phyloP scores from a whole-genome alignment of 2,329 filamentous ascomycete genomes.

The Sporothrix euskadiensis region DNA sequence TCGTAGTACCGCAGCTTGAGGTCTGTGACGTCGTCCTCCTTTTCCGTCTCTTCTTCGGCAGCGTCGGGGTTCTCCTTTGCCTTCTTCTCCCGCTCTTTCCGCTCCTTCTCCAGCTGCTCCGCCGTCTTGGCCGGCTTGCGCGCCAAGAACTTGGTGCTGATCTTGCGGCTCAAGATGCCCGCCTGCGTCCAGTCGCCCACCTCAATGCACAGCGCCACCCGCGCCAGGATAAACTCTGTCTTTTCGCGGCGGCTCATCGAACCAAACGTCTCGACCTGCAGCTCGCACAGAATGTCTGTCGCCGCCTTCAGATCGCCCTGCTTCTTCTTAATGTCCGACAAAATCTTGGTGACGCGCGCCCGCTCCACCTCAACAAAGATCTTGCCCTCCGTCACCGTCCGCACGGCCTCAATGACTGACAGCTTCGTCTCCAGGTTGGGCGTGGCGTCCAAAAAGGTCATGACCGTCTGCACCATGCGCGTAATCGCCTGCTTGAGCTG shows the following conservation, averaged over 20 bases:
- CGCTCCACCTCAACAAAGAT: constrained; percentile 99
- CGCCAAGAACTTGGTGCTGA: constrained; percentile 88
- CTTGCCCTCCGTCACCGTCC: constrained; percentile 98
- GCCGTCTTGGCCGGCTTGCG: constrained; percentile 88
- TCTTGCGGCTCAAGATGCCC: constrained; percentile 90
- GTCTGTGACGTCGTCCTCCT: constrained; percentile 89
- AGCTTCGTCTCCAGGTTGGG: constrained; percentile 86
- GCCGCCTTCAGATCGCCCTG: constrained; percentile 90
- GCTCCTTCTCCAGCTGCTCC: constrained; percentile 63
- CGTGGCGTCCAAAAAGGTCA: constrained; percentile 84
- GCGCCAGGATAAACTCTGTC: constrained; percentile 96
- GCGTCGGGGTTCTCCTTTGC: constrained; percentile 81
- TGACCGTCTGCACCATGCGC: constrained; percentile 97
- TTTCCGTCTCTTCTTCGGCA: constrained; percentile 71
- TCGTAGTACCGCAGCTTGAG: constrained; percentile 95
- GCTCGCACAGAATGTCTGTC: constrained; percentile 89
- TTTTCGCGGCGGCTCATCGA: constrained; percentile 97
- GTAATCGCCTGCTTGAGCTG: constrained; percentile 99
- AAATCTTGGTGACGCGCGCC: constrained; percentile 88
- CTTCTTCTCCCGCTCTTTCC: constrained; percentile 82
- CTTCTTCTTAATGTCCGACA: constrained; percentile 96
- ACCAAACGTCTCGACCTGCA: constrained; percentile 98
- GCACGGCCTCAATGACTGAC: constrained; percentile 87
- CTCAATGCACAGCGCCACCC: constrained; percentile 93
- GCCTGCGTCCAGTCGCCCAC: constrained; percentile 96